These are phyloP conservation scores for Xylariaceae sp. DNA, from an alignment of 2,329 filamentous ascomycete genomes.

Conservation along the genomic window DNA sequence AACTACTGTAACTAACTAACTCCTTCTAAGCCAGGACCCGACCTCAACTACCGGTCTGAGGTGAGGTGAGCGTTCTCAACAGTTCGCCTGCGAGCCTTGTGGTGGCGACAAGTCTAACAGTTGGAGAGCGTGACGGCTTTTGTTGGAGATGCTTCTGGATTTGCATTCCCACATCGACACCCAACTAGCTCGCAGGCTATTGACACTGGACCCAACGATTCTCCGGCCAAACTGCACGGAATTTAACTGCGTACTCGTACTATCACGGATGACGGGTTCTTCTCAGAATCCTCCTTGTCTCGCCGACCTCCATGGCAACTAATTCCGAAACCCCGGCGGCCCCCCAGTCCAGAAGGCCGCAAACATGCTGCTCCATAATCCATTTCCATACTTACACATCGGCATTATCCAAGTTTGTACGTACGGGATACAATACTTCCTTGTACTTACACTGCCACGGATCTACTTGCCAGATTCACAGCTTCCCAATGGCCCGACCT, in stretches of 20 bases:
- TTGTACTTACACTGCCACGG: conserved; percentile 5
- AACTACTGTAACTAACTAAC: neutral
- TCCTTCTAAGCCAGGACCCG: neutral
- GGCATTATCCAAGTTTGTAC: too few species aligned
- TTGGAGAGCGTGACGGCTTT: neutral
- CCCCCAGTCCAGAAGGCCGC: conserved; percentile 28
- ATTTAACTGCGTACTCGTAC: too few species aligned
- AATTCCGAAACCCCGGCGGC: conserved; percentile 5
- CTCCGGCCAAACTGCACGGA: neutral
- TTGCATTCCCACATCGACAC: neutral
- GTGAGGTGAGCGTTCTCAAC: neutral
- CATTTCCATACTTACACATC: neutral
- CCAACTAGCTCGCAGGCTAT: conserved; percentile 10
- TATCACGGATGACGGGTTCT: neutral
- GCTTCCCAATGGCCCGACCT: conserved; percentile 15
- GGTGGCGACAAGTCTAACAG: neutral
- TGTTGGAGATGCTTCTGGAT: conserved; percentile 1
- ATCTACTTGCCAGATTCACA: too few species aligned
- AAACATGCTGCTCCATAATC: neutral
- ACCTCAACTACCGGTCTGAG: too few species aligned
- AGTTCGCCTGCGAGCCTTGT: neutral
- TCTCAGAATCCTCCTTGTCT: conserved; percentile 3
- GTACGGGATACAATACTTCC: too few species aligned
- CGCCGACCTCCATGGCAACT: conserved; percentile 15
- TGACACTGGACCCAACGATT: conserved; percentile 4